A percentile compares a stretch with the other conserved stretches of the same genome.
These are phyloP conservation scores for Thielaviopsis ethacetica DNA, from an alignment of 2,329 filamentous ascomycete species.

Conservation along the genomic window DNA sequence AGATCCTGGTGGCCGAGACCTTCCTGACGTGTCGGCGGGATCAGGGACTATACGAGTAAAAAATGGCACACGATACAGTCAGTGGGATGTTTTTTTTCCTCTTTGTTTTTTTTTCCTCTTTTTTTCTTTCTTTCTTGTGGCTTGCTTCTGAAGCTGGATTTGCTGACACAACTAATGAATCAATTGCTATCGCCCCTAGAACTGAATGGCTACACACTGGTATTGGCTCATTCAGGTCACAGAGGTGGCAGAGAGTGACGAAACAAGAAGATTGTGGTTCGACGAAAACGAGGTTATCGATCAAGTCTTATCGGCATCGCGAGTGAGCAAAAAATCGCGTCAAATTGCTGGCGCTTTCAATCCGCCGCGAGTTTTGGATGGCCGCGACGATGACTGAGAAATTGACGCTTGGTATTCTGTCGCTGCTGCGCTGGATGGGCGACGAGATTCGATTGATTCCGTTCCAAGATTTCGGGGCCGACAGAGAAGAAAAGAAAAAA, in stretches of 20 bases:
- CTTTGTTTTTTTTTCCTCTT: not conserved
- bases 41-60: constrained; percentile 4
- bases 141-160: not conserved
- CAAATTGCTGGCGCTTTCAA: not conserved
- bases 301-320: not conserved
- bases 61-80: constrained; percentile 1
- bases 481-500: not conserved
- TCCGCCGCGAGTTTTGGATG: not conserved
- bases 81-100: not conserved
- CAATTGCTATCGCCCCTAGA: not conserved
- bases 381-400: not conserved
- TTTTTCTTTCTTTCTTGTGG: not conserved
- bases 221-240: not conserved
- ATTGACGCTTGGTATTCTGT: not conserved
- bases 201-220: not conserved
- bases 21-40: constrained; percentile 6
- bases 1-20: constrained; percentile 5
- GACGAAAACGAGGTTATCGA: not conserved
- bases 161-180: not conserved
- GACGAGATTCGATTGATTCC: not conserved
- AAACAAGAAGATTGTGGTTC: not conserved
- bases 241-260: not conserved
- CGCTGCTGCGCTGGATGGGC: not conserved
- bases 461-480: not conserved
- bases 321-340: not conserved